Conservation (phyloP, 2,329 filamentous ascomycete species). For the Ophiostoma novo-ulmi region DNA sequence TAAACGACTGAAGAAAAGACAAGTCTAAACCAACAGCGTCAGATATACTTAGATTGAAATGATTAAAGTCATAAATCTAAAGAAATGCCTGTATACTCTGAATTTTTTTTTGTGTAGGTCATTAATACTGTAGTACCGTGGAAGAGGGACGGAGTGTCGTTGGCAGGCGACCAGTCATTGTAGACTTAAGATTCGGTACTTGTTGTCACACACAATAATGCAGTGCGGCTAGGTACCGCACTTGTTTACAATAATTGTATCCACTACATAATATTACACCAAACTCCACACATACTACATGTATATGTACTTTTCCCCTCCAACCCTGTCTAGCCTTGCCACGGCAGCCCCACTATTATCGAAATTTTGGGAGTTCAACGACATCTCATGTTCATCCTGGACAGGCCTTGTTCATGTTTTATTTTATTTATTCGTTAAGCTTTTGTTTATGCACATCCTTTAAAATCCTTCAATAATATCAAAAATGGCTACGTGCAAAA, state of each 20-base stretch:
- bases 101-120: too few species aligned
- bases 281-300: neutral
- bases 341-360: neutral
- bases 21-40: too few species aligned
- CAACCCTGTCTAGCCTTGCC: neutral
- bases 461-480: neutral
- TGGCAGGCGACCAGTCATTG: neutral
- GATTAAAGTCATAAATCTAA: too few species aligned
- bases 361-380: slow-evolving; percentile 9
- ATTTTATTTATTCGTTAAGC: neutral
- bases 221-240: neutral
- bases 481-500: slow-evolving; percentile 39
- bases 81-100: too few species aligned
- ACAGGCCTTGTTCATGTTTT: neutral
- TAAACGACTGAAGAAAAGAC: too few species aligned
- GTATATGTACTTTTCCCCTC: slow-evolving; percentile 4
- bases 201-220: neutral
- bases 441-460: neutral
- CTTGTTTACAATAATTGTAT: neutral
- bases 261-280: neutral
- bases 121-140: too few species aligned
- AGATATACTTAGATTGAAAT: too few species aligned
- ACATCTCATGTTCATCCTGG: neutral
- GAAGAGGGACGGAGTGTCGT: neutral
- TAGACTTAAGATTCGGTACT: neutral